Conservation (phyloP, 768 basidiomycete genomes). For the Tricholomella constricta region DNA sequence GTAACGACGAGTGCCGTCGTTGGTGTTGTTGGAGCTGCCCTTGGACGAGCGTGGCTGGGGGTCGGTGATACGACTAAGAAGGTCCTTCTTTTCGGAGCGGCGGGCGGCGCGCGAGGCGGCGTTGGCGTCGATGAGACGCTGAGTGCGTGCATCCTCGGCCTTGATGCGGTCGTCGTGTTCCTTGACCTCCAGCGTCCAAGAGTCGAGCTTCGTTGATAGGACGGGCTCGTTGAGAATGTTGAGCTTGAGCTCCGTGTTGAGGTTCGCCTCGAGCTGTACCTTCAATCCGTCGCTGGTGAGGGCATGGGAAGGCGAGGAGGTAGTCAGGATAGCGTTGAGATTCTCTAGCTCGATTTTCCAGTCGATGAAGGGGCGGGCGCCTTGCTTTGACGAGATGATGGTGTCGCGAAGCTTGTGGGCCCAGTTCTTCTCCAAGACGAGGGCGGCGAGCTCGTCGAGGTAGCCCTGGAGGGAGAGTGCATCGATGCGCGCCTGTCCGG, state of each 20-base stretch:
- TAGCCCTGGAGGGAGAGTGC: conserved; percentile 13
- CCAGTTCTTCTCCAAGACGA: conserved; percentile 5
- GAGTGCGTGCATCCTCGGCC: background rate
- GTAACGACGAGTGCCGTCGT: background rate
- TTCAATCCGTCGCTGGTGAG: conserved; percentile 13
- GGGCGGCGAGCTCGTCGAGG: conserved; percentile 11
- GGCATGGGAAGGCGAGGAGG: conserved; percentile 3
- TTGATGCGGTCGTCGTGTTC: conserved; percentile 1
- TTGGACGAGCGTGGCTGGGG: too few relatives aligned
- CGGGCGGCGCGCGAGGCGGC: background rate
- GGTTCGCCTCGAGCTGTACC: conserved; percentile 14
- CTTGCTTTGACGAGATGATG: conserved; percentile 12
- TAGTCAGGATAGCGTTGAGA: conserved; percentile 15
- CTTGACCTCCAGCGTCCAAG: conserved; percentile 4
- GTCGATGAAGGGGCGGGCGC: conserved; percentile 12
- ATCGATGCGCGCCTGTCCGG: conserved; percentile 15
- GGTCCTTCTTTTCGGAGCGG: background rate
- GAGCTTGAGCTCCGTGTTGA: conserved; percentile 1
- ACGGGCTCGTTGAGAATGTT: conserved; percentile 1
- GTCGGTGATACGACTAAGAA: background rate
- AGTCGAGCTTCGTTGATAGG: background rate
- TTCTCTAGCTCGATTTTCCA: conserved; percentile 22
- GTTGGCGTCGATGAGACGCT: background rate
- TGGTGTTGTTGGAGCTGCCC: too few relatives aligned
- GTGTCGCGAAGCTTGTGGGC: background rate